Conservation (phyloP, 441 rosid genomes). For the Erodium texanum region DNA sequence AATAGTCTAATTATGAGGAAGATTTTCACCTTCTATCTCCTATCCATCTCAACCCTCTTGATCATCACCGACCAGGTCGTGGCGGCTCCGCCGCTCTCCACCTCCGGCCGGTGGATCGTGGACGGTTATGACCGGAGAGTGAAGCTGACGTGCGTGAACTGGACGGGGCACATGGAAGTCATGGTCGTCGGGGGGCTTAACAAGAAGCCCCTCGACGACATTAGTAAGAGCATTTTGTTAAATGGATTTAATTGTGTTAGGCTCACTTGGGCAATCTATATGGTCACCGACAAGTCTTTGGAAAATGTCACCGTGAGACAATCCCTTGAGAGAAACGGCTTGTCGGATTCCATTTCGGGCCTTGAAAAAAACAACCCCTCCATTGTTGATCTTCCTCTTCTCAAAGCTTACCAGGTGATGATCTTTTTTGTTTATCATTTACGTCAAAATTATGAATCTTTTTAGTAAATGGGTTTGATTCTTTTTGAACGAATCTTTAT, state of each 20-base stretch:
- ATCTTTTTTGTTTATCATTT: no score
- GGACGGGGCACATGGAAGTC: slow-evolving; percentile 70
- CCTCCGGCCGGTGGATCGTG: slow-evolving; percentile 64
- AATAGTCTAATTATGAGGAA: slow-evolving; percentile 17
- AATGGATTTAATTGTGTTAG: slow-evolving; percentile 80
- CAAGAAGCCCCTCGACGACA: slow-evolving; percentile 48
- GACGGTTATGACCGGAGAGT: slow-evolving; percentile 48
- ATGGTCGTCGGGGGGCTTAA: slow-evolving; percentile 73
- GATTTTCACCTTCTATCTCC: neutral
- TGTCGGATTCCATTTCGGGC: slow-evolving; percentile 47
- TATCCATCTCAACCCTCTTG: slow-evolving; percentile 11
- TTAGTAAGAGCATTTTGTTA: slow-evolving; percentile 30
- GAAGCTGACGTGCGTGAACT: slow-evolving; percentile 68
- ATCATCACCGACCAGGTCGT: slow-evolving; percentile 9
- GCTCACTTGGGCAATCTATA: slow-evolving; percentile 66
- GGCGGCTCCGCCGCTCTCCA: slow-evolving; percentile 45
- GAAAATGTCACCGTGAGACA: slow-evolving; percentile 53
- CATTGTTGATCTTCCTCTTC: slow-evolving; percentile 20
- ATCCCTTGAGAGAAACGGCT: slow-evolving; percentile 46
- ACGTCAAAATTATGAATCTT: no score
- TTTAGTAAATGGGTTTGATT: neutral
- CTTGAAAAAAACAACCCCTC: slow-evolving; percentile 53
- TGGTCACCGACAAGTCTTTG: slow-evolving; percentile 51
- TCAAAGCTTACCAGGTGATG: neutral
- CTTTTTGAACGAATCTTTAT: no score